Percentiles rank a stretch among this genome's conserved stretches.
These are phyloP conservation scores for Ceratocystis variospora DNA, from an alignment of 2,329 filamentous ascomycete species.

Conservation along the genomic window DNA sequence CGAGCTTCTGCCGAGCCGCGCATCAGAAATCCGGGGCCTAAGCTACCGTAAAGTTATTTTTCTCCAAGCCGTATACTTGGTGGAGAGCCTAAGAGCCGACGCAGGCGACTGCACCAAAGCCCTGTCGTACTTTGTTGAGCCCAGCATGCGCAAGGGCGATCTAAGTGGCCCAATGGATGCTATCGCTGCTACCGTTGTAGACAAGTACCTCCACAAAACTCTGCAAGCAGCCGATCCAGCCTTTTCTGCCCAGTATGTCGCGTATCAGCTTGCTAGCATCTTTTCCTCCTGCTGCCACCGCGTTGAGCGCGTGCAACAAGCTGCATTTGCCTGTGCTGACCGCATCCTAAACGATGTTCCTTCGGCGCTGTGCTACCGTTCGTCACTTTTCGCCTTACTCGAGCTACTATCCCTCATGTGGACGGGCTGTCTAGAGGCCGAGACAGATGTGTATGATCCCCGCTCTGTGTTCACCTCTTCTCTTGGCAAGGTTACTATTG, in stretches of 20 bases:
- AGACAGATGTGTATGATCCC: slow-evolving; percentile 87
- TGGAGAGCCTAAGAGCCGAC: slow-evolving; percentile 76
- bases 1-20: slow-evolving; percentile 59
- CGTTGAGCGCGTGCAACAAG: slow-evolving; percentile 79
- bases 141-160: slow-evolving; percentile 55
- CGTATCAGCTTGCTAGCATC: slow-evolving; percentile 70
- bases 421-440: slow-evolving; percentile 83
- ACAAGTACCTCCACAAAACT: slow-evolving; percentile 65
- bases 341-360: slow-evolving; percentile 74
- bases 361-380: slow-evolving; percentile 77
- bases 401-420: slow-evolving; percentile 91
- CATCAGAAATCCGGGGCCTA: slow-evolving; percentile 64
- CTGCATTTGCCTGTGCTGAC: slow-evolving; percentile 70
- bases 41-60: slow-evolving; percentile 89
- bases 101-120: slow-evolving; percentile 83
- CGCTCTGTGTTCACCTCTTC: slow-evolving; percentile 65
- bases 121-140: slow-evolving; percentile 87
- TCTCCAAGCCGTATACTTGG: slow-evolving; percentile 74
- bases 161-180: slow-evolving; percentile 52
- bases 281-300: slow-evolving; percentile 88
- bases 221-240: slow-evolving; percentile 55
- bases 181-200: slow-evolving; percentile 53
- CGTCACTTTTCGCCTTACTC: slow-evolving; percentile 80
- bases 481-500: slow-evolving; percentile 64
- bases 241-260: slow-evolving; percentile 86